A percentile compares a stretch with the other conserved stretches of the same genome.
These are phyloP conservation scores for Fusarium oxysporum DNA, from an alignment of 2,329 filamentous ascomycete genomes.

Conservation along the genomic window DNA sequence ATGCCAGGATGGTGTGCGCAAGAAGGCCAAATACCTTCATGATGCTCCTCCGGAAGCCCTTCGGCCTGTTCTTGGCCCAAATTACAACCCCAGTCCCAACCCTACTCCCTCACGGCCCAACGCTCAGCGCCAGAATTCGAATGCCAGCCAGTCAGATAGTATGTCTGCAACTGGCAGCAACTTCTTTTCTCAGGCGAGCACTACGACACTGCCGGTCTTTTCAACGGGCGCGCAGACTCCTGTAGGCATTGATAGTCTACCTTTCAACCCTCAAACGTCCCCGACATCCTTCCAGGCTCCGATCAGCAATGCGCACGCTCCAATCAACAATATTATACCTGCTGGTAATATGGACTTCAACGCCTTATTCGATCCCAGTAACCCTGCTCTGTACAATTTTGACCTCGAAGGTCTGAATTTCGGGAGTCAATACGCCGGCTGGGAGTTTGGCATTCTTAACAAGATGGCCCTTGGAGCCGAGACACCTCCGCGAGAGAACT, in stretches of 20 bases:
- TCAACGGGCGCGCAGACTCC: constrained; percentile 58
- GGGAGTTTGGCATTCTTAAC: constrained; percentile 95
- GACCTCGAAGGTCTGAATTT: constrained; percentile 90
- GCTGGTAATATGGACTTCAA: constrained; percentile 65
- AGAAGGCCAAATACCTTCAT: constrained; percentile 99
- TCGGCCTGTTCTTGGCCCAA: constrained; percentile 83
- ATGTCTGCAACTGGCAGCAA: constrained; percentile 56
- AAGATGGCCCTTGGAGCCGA: constrained; percentile 88
- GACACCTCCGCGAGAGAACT: constrained; percentile 76
- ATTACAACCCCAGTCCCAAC: constrained; percentile 70
- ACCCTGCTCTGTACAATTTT: constrained; percentile 94
- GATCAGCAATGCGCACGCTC: constrained; percentile 61
- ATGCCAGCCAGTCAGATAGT: constrained; percentile 62
- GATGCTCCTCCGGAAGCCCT: constrained; percentile 92
- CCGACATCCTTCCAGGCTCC: constrained; percentile 76
- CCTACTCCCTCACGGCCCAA: constrained; percentile 59
- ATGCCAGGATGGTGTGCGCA: constrained; percentile 95
- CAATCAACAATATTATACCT: constrained; percentile 62
- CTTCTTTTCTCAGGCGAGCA: constrained; percentile 62
- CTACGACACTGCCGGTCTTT: constrained; percentile 64
- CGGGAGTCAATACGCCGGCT: constrained; percentile 92
- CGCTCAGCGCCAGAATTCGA: constrained; percentile 60
- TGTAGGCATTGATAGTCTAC: constrained; percentile 60
- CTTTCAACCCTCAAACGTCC: constrained; percentile 75
- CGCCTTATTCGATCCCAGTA: constrained; percentile 86